A percentile compares a stretch with the other conserved stretches of the same genome.
Evolutionary conservation across 495 filamentous ascomycete genomes (phyloP).

Genomic region (Penicillium crystallinum): DNA sequence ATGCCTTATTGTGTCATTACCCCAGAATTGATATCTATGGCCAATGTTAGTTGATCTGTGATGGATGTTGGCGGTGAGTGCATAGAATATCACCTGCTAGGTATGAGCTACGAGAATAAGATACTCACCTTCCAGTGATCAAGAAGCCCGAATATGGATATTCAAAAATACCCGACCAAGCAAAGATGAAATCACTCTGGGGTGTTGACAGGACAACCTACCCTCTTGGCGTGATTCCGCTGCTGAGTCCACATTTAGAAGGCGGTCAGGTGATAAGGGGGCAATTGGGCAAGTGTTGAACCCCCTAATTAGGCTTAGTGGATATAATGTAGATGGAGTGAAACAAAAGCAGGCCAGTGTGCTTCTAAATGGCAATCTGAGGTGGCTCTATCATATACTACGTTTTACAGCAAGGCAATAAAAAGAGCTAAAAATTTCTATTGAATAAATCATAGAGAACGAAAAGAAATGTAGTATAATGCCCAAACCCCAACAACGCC

Average conservation of each 20-base stretch:
- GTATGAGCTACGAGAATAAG: not conserved
- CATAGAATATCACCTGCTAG: not conserved
- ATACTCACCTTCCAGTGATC: not conserved
- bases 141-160: no score
- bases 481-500: slow-evolving; percentile 23
- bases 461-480: slow-evolving; percentile 2
- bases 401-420: no score
- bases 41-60: not conserved
- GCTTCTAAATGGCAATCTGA: no score
- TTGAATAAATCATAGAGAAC: slow-evolving; percentile 1
- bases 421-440: slow-evolving; percentile 6
- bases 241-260: not conserved
- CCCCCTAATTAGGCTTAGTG: not conserved
- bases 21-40: not conserved
- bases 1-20: not conserved
- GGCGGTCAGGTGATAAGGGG: not conserved
- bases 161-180: not conserved
- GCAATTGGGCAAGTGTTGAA: not conserved
- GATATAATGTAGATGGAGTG: no score
- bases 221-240: not conserved
- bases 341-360: no score
- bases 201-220: not conserved
- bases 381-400: no score
- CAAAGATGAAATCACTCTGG: not conserved
- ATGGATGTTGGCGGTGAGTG: not conserved